phyloP scores from a whole-genome alignment of 176 grass and related monocot species.

The Saccharum officinarum region DNA sequence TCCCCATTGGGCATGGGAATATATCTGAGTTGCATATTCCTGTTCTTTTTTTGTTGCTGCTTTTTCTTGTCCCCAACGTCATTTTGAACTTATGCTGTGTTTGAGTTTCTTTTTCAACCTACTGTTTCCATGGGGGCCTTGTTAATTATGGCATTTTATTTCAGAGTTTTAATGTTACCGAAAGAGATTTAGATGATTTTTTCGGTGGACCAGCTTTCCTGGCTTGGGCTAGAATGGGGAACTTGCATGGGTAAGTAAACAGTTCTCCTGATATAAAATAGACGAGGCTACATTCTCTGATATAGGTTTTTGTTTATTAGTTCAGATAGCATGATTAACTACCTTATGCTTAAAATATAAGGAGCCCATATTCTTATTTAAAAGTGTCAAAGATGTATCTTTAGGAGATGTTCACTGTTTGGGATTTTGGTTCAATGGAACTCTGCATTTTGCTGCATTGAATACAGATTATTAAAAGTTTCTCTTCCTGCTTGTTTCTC shows the following conservation, averaged over 20 bases:
- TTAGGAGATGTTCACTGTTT: not conserved
- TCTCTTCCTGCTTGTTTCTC: slow-evolving; percentile 3
- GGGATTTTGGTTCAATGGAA: not conserved
- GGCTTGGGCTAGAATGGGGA: slow-evolving; percentile 98
- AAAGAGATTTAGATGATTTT: slow-evolving; percentile 79
- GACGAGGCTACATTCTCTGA: slow-evolving; percentile 4
- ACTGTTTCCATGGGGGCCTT: slow-evolving; percentile 3
- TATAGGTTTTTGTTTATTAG: slow-evolving; percentile 8
- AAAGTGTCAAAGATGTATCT: not conserved
- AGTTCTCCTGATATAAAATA: not conserved
- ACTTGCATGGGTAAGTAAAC: slow-evolving; percentile 81
- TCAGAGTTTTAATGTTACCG: slow-evolving; percentile 83
- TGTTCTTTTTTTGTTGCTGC: not conserved
- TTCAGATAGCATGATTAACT: slow-evolving; percentile 10
- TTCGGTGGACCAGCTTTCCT: slow-evolving; percentile 97
- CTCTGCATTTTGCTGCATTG: slow-evolving; percentile 25
- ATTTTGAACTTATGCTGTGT: slow-evolving; percentile 4
- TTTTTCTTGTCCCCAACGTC: not conserved
- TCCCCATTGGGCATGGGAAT: not conserved
- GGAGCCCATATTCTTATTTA: not conserved
- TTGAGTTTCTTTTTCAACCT: not conserved
- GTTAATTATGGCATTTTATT: slow-evolving; percentile 37
- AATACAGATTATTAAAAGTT: not conserved
- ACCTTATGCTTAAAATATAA: not conserved
- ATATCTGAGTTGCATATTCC: not conserved